Evolutionary conservation across 2,329 filamentous ascomycete species (phyloP), one percentile per base, ranked within the genome.

Genomic region (Trichoderma harzianum): DNA sequence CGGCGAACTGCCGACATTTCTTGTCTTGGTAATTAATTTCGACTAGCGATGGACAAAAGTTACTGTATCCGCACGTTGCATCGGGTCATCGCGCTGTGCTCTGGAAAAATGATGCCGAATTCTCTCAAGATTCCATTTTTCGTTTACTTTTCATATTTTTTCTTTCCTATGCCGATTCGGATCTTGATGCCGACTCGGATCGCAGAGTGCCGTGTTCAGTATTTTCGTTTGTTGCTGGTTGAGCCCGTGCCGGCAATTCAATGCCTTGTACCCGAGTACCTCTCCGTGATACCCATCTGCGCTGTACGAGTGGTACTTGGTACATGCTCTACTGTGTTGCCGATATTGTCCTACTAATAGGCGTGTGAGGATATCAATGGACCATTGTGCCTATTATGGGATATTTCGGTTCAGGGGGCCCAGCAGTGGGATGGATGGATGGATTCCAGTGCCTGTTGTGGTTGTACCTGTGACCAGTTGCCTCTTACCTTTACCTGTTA

Each of bases 1-100:
- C 68, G 68, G 30, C 1, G 24, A 64, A 70, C 57, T 64, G 47
- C 68, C 68, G 68, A 24, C 7, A 70, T 55, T 60, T 32, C n/a
- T 21, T 36, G n/a, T 53, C 21, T 18, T 36, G 28, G 39, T 21
- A 61, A 61, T 36, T 28, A 60, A 61, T 62, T 30, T 67, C 64
- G 64, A 66, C 32, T 43, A 43, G 34, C 39, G 39, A 43, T 43
- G 16, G 39, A 8, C 16, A n/a, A 10, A 43, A 2, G 12, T 5
- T 14, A 7, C 2, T 47, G 4, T 47, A 53, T 53, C 47, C 47
- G 18, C 47, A 53, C 47, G 21, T 18, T 24, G 47, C n/a, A 24
- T 21, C n/a, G 18, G 43, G 18, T 11, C 43, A 12, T 53, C 47
- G n/a, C 21, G 43, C 10, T 51, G 36, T 51, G 43, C 21, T 7